A percentile compares a stretch with the other conserved stretches of the same genome.
Conservation (phyloP, 2,329 filamentous ascomycete species). For the Beauveria sp. region DNA sequence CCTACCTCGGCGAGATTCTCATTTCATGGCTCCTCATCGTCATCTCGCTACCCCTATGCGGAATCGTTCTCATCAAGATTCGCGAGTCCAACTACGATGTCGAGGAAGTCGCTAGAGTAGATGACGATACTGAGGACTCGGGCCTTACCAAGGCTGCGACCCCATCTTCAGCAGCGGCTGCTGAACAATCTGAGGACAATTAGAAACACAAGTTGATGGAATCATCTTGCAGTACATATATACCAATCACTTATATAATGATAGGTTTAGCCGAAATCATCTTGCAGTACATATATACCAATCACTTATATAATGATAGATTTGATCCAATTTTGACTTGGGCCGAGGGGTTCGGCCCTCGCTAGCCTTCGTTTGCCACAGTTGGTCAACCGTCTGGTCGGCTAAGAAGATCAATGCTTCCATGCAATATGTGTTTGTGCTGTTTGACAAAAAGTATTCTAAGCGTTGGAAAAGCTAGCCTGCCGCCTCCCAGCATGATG, state of each 20-base stretch:
- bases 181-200: not conserved
- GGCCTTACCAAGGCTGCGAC: not conserved
- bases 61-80: slow-evolving; percentile 15
- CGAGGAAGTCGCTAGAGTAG: slow-evolving; percentile 15
- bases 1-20: slow-evolving; percentile 19
- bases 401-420: no score
- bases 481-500: no score
- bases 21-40: slow-evolving; percentile 19
- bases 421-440: no score
- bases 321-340: not conserved
- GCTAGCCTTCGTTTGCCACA: no score
- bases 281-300: not conserved
- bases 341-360: no score
- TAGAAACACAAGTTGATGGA: not conserved
- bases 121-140: slow-evolving; percentile 10
- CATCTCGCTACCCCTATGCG: slow-evolving; percentile 17
- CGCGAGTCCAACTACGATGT: slow-evolving; percentile 20
- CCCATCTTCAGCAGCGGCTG: not conserved
- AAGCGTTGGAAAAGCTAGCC: no score
- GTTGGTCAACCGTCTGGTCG: no score
- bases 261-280: not conserved
- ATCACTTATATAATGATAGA: not conserved
- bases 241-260: not conserved
- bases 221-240: not conserved
- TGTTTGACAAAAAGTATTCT: no score